A percentile compares a stretch with the other conserved stretches of the same genome.
Evolutionary conservation across 2,329 filamentous ascomycete species (phyloP).

Genomic region (Pyrenophora tritici-repentis): DNA sequence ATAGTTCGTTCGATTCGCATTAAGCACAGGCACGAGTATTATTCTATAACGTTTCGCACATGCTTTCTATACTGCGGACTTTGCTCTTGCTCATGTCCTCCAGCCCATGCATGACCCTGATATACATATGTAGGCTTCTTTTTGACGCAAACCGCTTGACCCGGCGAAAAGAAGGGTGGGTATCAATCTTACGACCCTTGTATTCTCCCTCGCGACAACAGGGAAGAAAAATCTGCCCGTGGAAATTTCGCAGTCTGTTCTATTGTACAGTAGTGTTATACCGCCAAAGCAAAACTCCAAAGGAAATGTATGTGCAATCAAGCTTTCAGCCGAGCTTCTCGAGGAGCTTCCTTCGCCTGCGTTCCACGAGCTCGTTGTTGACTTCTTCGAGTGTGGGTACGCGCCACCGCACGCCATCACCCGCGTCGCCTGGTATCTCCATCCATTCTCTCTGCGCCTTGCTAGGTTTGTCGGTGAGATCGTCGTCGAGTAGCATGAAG

Average conservation of each 20-base stretch:
- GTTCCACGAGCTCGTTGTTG: constrained; percentile 88
- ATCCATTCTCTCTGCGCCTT: constrained; percentile 65
- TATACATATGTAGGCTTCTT: constrained; percentile 7
- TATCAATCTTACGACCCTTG: constrained; percentile 16
- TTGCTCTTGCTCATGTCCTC: constrained; percentile 6
- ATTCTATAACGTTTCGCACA: no score
- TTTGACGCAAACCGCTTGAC: no score
- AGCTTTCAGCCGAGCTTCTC: constrained; percentile 68
- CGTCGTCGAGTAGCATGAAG: constrained; percentile 63
- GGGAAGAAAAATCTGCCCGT: background rate
- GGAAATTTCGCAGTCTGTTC: constrained; percentile 7
- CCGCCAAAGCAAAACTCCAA: constrained; percentile 1
- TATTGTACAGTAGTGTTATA: constrained; percentile 8
- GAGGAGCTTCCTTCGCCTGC: constrained; percentile 79
- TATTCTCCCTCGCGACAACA: background rate
- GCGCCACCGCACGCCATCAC: constrained; percentile 81
- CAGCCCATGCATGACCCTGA: constrained; percentile 1
- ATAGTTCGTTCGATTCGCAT: no score
- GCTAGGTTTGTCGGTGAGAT: constrained; percentile 31
- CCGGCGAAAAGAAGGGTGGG: constrained; percentile 13
- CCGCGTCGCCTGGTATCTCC: constrained; percentile 81
- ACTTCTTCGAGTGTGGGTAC: constrained; percentile 88
- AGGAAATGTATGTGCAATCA: background rate
- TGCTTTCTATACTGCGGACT: constrained; percentile 1
- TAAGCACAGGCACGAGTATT: no score